Conservation (phyloP, 2,329 filamentous ascomycete species). For the Cercospora canescens region DNA sequence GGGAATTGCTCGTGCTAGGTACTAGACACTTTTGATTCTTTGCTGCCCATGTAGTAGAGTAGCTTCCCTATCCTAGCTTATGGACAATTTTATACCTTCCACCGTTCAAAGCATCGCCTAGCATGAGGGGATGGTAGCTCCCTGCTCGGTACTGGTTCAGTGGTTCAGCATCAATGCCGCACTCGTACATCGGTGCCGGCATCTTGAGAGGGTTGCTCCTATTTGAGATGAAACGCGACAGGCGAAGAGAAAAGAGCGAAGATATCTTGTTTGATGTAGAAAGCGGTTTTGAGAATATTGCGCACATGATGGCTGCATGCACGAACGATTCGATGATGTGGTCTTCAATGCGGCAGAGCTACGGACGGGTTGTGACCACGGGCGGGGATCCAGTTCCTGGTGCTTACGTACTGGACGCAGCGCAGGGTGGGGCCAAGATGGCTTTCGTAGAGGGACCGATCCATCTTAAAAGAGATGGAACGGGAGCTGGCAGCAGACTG, state of each 20-base stretch:
- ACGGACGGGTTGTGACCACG: too few species aligned
- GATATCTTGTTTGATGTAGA: neutral
- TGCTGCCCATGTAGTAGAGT: conserved; percentile 16
- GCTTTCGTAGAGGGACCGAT: too few species aligned
- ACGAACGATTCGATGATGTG: neutral
- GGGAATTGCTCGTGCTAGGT: neutral
- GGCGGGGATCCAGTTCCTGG: too few species aligned
- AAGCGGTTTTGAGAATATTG: neutral
- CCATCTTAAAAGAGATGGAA: too few species aligned
- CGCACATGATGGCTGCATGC: neutral
- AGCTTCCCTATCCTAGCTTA: conserved; percentile 12
- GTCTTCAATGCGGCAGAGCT: too few species aligned
- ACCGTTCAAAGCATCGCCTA: neutral
- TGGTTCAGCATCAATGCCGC: neutral
- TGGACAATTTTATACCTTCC: conserved; percentile 6
- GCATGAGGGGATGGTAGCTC: neutral
- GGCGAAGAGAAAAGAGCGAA: neutral
- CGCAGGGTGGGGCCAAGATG: too few species aligned
- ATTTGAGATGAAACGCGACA: neutral
- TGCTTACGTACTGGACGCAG: too few species aligned
- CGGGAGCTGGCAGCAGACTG: too few species aligned
- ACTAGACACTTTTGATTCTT: neutral
- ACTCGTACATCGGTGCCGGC: neutral
- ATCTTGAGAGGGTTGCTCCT: neutral
- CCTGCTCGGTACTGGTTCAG: neutral